Conservation (phyloP, 1,284 basidiomycete species). For the Tilletia setariae region DNA sequence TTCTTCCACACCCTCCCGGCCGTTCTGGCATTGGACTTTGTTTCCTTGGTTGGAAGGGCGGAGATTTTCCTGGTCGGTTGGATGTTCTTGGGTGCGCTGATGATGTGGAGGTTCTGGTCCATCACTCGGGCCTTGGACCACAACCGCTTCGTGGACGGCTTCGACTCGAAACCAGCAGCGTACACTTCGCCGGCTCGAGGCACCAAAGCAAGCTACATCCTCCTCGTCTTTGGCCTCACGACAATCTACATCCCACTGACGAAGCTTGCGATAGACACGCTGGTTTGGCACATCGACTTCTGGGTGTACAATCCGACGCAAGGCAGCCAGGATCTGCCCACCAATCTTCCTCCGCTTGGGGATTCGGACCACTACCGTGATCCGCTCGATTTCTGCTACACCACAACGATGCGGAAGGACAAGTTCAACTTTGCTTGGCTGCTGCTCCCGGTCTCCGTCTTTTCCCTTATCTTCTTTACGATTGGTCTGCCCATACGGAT, state of each 20-base stretch:
- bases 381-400: slow-evolving; percentile 72
- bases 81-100: slow-evolving; percentile 30
- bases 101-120: slow-evolving; percentile 33
- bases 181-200: slow-evolving; percentile 34
- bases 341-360: slow-evolving; percentile 61
- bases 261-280: slow-evolving; percentile 44
- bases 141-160: slow-evolving; percentile 42
- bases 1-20: slow-evolving; percentile 38
- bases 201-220: slow-evolving; percentile 40
- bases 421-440: slow-evolving; percentile 70
- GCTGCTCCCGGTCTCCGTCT: slow-evolving; percentile 63
- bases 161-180: slow-evolving; percentile 41
- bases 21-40: slow-evolving; percentile 42
- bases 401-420: slow-evolving; percentile 64
- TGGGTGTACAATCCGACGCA: slow-evolving; percentile 63
- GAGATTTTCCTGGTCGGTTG: slow-evolving; percentile 38
- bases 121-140: slow-evolving; percentile 43
- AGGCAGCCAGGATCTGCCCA: slow-evolving; percentile 56
- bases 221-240: slow-evolving; percentile 40
- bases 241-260: slow-evolving; percentile 45
- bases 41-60: slow-evolving; percentile 43
- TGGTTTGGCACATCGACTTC: slow-evolving; percentile 47
- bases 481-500: slow-evolving; percentile 71
- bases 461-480: slow-evolving; percentile 65
- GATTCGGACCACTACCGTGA: slow-evolving; percentile 59